phyloP scores from a whole-genome alignment of 495 filamentous ascomycete genomes.

The Penicillium maclennaniae region DNA sequence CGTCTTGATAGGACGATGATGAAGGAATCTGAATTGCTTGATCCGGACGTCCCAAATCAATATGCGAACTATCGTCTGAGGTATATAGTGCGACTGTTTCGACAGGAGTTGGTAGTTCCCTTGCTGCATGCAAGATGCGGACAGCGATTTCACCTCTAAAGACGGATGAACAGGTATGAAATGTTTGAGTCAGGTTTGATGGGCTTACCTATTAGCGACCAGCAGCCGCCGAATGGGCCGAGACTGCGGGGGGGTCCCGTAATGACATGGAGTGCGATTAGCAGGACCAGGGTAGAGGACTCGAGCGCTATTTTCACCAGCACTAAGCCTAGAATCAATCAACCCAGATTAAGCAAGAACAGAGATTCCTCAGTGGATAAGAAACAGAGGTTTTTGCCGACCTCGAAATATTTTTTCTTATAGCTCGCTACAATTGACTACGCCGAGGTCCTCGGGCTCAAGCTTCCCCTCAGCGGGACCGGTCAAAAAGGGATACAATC shows the following conservation, averaged over 20 bases:
- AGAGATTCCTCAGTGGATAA: not conserved
- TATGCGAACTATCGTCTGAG: slow-evolving; percentile 50
- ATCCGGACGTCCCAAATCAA: slow-evolving; percentile 40
- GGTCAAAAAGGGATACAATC: not conserved
- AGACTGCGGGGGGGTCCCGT: slow-evolving; percentile 16
- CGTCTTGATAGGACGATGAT: slow-evolving; percentile 49
- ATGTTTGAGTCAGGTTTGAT: slow-evolving; percentile 7
- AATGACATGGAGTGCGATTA: slow-evolving; percentile 14
- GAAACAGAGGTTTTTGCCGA: not conserved
- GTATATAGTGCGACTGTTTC: slow-evolving; percentile 54
- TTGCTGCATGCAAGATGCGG: slow-evolving; percentile 53
- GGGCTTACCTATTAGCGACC: slow-evolving; percentile 52
- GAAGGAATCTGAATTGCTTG: slow-evolving; percentile 48
- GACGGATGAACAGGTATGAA: not conserved
- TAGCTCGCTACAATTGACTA: slow-evolving; percentile 1
- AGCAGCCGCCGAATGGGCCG: slow-evolving; percentile 50
- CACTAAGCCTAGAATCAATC: not conserved
- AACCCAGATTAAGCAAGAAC: not conserved
- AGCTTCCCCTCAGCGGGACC: slow-evolving; percentile 17
- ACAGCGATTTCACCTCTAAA: slow-evolving; percentile 59
- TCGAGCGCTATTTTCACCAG: not conserved
- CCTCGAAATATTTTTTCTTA: not conserved
- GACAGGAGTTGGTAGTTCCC: slow-evolving; percentile 45
- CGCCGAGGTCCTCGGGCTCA: slow-evolving; percentile 18
- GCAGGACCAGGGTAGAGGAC: slow-evolving; percentile 9